These are phyloP conservation scores for Potentilla sterilis DNA, from an alignment of 306 rosid genomes.

Conservation along the genomic window DNA sequence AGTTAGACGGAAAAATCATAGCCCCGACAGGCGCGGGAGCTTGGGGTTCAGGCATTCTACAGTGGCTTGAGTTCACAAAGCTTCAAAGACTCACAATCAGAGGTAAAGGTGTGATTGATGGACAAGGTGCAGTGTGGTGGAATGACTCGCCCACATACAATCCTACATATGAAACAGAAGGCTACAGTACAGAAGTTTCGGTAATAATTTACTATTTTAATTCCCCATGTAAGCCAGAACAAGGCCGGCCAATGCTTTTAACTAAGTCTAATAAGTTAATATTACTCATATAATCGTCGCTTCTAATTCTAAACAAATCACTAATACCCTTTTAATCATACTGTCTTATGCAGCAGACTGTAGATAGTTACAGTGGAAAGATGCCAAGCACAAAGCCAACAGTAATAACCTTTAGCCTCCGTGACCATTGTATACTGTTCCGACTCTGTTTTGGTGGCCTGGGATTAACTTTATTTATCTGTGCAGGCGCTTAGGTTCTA, in stretches of 20 bases:
- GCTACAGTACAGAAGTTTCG: not conserved
- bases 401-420: slow-evolving; percentile 28
- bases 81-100: slow-evolving; percentile 45
- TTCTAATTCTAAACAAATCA: not conserved
- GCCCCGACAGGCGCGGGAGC: slow-evolving; percentile 57
- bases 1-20: slow-evolving; percentile 71
- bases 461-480: not conserved
- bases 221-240: not conserved
- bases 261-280: not conserved
- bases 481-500: slow-evolving; percentile 71
- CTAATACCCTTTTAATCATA: not conserved
- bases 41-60: slow-evolving; percentile 66
- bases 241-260: slow-evolving; percentile 14
- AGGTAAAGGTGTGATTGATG: slow-evolving; percentile 77
- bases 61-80: slow-evolving; percentile 70
- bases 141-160: slow-evolving; percentile 35
- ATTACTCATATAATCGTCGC: not conserved
- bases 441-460: not conserved
- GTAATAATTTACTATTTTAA: not conserved
- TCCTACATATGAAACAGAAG: slow-evolving; percentile 26
- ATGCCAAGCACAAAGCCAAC: slow-evolving; percentile 64
- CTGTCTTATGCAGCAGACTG: slow-evolving; percentile 12
- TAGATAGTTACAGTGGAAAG: slow-evolving; percentile 20
- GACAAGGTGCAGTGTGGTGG: slow-evolving; percentile 89
- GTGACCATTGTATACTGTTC: not conserved